These are phyloP conservation scores for Nidularia sp. DNA, from an alignment of 768 basidiomycete species.

Conservation along the genomic window DNA sequence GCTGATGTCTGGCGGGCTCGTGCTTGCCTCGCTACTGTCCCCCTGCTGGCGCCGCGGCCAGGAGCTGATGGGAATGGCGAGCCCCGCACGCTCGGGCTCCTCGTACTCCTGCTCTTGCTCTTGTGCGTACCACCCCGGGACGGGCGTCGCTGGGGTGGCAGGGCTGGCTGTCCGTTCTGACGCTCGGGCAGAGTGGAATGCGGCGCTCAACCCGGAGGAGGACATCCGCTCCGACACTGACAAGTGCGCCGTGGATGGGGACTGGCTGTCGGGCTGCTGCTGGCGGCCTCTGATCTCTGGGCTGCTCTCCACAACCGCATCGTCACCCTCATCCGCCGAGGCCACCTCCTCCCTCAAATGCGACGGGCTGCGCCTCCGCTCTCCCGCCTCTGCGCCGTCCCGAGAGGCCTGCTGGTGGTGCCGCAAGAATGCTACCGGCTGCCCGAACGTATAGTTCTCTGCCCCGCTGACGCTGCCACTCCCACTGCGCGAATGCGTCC, in stretches of 20 bases:
- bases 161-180: conserved; percentile 16
- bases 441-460: conserved; percentile 80
- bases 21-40: conserved; percentile 6
- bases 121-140: neutral
- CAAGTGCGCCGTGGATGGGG: conserved; percentile 1
- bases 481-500: conserved; percentile 44
- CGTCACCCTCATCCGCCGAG: neutral
- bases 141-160: neutral
- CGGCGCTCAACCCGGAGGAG: conserved; percentile 6
- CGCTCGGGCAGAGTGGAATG: conserved; percentile 13
- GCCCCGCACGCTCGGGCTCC: neutral
- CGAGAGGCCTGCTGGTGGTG: conserved; percentile 16
- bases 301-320: neutral
- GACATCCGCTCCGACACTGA: conserved; percentile 3
- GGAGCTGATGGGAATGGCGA: conserved; percentile 1
- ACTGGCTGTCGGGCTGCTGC: neutral
- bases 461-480: conserved; percentile 42
- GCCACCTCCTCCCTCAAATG: conserved; percentile 1
- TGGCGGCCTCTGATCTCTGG: neutral
- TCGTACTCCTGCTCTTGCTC: neutral
- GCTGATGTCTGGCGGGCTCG: conserved; percentile 59
- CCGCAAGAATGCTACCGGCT: conserved; percentile 41
- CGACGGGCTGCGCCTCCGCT: conserved; percentile 4
- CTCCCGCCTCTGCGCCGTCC: conserved; percentile 4
- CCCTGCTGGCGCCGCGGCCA: conserved; percentile 1